Evolutionary conservation across 768 basidiomycete species (phyloP).

Genomic region (Suillus tomentosus): DNA sequence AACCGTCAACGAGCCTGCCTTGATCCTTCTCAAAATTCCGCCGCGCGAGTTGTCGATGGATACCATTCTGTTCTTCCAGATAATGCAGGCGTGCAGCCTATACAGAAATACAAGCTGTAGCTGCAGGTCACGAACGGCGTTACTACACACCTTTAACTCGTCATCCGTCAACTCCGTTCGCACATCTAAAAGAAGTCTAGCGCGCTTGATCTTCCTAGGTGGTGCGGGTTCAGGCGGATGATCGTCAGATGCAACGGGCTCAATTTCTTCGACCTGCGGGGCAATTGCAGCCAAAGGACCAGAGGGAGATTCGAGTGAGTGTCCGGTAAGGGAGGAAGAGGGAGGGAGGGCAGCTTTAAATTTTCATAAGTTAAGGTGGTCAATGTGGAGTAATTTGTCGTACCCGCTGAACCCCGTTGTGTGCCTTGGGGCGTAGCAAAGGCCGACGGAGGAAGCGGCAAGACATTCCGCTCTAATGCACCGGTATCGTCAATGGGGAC

Average conservation of each 20-base stretch:
- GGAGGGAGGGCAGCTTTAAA: slow-evolving; percentile 12
- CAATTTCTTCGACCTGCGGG: neutral
- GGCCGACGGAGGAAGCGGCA: neutral
- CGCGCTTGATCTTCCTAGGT: slow-evolving; percentile 47
- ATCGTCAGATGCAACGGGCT: neutral
- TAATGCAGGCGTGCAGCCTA: slow-evolving; percentile 70
- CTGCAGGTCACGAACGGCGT: slow-evolving; percentile 1
- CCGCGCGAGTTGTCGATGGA: slow-evolving; percentile 50
- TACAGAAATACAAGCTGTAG: slow-evolving; percentile 3
- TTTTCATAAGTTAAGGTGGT: neutral
- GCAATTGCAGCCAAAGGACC: neutral
- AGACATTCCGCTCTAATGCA: neutral
- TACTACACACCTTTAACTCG: slow-evolving; percentile 62
- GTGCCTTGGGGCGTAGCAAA: slow-evolving; percentile 5
- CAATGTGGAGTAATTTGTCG: neutral
- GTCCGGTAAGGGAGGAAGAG: slow-evolving; percentile 12
- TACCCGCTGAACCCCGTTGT: slow-evolving; percentile 1
- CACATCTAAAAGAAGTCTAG: slow-evolving; percentile 63
- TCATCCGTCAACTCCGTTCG: slow-evolving; percentile 83
- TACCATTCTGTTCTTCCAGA: slow-evolving; percentile 55
- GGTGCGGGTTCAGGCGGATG: neutral
- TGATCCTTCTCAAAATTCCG: slow-evolving; percentile 61
- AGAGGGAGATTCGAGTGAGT: slow-evolving; percentile 7
- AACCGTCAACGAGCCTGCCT: slow-evolving; percentile 54
- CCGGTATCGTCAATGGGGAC: neutral